phyloP scores from a whole-genome alignment of 2,329 filamentous ascomycete genomes.

The Ceratocystis cubensis region DNA sequence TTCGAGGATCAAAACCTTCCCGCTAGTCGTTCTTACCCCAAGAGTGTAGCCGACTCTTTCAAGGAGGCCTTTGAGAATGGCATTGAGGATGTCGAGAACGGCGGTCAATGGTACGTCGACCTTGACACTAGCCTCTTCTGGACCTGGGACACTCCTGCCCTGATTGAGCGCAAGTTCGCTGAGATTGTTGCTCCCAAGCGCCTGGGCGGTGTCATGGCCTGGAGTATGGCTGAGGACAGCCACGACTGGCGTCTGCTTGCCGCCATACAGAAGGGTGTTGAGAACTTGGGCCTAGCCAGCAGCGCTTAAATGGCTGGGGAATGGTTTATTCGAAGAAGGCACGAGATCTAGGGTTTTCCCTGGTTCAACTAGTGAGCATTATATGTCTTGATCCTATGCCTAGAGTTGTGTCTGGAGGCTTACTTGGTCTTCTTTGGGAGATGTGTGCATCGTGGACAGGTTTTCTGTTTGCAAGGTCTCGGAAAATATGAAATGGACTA shows the following conservation, averaged over 20 bases:
- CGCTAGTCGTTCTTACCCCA: background rate
- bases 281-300: background rate
- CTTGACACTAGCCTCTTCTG: conserved; percentile 48
- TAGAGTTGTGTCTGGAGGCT: too few species aligned
- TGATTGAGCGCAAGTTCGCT: conserved; percentile 50
- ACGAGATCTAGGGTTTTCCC: too few species aligned
- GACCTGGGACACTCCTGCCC: conserved; percentile 55
- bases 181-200: conserved; percentile 42
- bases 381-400: too few species aligned
- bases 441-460: too few species aligned
- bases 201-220: conserved; percentile 63
- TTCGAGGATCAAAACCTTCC: background rate
- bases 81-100: conserved; percentile 41
- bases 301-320: background rate
- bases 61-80: conserved; percentile 28
- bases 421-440: too few species aligned
- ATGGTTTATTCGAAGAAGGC: too few species aligned
- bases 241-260: background rate
- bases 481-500: too few species aligned
- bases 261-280: background rate
- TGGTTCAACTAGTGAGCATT: too few species aligned
- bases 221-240: conserved; percentile 57
- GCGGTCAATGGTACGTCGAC: conserved; percentile 61
- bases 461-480: too few species aligned
- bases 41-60: conserved; percentile 36